Base-by-base conservation (phyloP, 106 monocot species). In the Dioscorea zingiberensis region DNA sequence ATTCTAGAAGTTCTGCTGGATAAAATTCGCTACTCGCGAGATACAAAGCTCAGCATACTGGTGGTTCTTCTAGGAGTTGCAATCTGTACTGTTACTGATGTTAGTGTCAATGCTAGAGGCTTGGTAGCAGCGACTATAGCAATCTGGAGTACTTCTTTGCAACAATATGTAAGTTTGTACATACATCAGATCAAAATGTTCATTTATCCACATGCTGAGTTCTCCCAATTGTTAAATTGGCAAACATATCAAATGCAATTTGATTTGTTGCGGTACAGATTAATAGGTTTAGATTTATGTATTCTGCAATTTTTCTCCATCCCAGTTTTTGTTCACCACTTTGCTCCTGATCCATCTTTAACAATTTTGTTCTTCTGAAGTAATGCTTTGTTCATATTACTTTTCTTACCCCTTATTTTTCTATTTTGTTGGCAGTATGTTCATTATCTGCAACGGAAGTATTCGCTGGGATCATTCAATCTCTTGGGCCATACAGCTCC, bases 111-210 rank as follows among this genome's bases (percentile, higher is more conserved):
- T 71, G 25, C 68, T 49, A 79, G 30, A 80, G 87, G 87, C 30
- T 27, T 87, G 32, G 44, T 87, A 21, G 82, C 87, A 69, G 87
- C 83, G 23, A 32, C 27, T 17, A 55, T 87, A 71, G 87, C 83
- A 30, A 80, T 87, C 56, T 87, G 87, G 87, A 87, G 87, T 62
- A 83, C 87, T 69, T 47, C 87, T 48, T 72, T 87, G 68, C 83
- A 87, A 65, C 83, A 87, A 68, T 87, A 87, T 65, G 87, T 83
- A 77, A 80, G 87, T 71, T 17, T 17, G 59, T 65, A 38, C 11
- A 10, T n/a, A 38, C 6, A 10, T 2, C 38, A 38, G 6, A 38
- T 38, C 4, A 38, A 15, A 51, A 18, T 51, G 3, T 51, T 51
- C 12, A 51, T 18, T 47, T 19, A 19, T 16, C 15, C 19, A 19